phyloP scores from a whole-genome alignment of 768 basidiomycete species.

The Roridomyces roridus region DNA sequence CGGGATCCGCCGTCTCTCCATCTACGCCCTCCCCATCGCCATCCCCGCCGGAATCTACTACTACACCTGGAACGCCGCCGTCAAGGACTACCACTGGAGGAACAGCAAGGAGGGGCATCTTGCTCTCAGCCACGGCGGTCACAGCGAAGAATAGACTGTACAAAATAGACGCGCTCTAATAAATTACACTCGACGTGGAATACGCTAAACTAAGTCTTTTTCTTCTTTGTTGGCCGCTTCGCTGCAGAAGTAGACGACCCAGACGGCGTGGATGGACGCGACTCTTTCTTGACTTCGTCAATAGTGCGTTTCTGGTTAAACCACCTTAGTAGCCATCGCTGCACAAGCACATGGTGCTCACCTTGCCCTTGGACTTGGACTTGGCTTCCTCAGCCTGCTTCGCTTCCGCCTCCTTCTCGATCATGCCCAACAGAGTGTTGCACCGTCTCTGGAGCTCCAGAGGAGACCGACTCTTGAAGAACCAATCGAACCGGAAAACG shows the following conservation, averaged over 20 bases:
- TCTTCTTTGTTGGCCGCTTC: conserved; percentile 72
- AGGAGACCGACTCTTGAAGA: conserved; percentile 92
- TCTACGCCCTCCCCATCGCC: conserved; percentile 79
- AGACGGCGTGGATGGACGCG: conserved; percentile 67
- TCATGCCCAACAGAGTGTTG: conserved; percentile 85
- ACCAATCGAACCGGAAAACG: conserved; percentile 98
- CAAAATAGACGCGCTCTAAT: conserved; percentile 4
- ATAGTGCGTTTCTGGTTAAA: conserved; percentile 68
- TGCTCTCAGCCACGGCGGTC: conserved; percentile 47
- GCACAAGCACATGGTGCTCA: conserved; percentile 33
- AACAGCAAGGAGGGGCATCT: conserved; percentile 86
- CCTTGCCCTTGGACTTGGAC: conserved; percentile 71
- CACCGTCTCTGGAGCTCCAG: conserved; percentile 90
- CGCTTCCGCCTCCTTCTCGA: conserved; percentile 88
- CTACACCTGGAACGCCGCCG: conserved; percentile 68
- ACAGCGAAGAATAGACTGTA: conserved; percentile 33
- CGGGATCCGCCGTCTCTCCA: conserved; percentile 78
- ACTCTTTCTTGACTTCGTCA: conserved; percentile 69
- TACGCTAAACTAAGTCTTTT: conserved; percentile 54
- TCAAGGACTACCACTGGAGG: conserved; percentile 69
- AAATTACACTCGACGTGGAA: conserved; percentile 12
- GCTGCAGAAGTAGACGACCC: conserved; percentile 50
- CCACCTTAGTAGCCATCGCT: background rate
- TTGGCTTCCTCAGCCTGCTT: conserved; percentile 72
- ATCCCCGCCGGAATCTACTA: conserved; percentile 81